Evolutionary conservation across 768 basidiomycete species (phyloP), one percentile per base, ranked within the genome.

Genomic region (Pholiota molesta): DNA sequence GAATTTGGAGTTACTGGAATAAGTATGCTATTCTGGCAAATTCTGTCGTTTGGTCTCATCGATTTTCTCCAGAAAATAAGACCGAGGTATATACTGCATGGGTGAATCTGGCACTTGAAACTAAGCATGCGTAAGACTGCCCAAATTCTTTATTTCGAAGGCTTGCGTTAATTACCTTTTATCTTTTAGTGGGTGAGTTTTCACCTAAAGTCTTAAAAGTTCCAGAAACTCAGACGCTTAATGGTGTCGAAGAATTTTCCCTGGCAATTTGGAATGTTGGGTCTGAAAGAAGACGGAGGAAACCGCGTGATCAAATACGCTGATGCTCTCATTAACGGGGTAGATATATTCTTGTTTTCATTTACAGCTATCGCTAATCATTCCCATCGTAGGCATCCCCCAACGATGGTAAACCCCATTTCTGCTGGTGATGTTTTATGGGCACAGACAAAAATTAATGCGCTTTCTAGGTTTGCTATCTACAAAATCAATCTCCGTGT

Each of bases 221-320:
- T 14, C 7, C n/a, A 28, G 11, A 17, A 54, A 31, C 52, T 19
- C 21, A 51, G 51, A 55, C 6, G 31, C 31, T 31, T 31, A 9
- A 3, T 31, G 55, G 4, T 19, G 14, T 21, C 13, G 4, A 29
- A 81, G 85, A 1, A 83, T 87, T 44, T 79, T 86, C 76, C 84
- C 83, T 87, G 85, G 84, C 84, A 87, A 71, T 85, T 83, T 58
- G 84, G 85, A 6, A 72, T 75, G 52, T 68, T 82, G 3, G 79
- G 78, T 29, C 69, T 85, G 57, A 83, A 74, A 31, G 84, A 87
- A 65, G 71, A 73, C 64, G 80, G 81, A 3, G 85, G 84, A 2
- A 81, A 86, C 64, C 78, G 81, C 33, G 66, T 83, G 45, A 79
- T 86, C 62, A 84, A 86, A 70, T 86, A 86, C 62, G 79, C 82